Evolutionary conservation across 2,329 filamentous ascomycete species (phyloP), one percentile per base, ranked within the genome.

Genomic region (Zasmidium cellare): DNA sequence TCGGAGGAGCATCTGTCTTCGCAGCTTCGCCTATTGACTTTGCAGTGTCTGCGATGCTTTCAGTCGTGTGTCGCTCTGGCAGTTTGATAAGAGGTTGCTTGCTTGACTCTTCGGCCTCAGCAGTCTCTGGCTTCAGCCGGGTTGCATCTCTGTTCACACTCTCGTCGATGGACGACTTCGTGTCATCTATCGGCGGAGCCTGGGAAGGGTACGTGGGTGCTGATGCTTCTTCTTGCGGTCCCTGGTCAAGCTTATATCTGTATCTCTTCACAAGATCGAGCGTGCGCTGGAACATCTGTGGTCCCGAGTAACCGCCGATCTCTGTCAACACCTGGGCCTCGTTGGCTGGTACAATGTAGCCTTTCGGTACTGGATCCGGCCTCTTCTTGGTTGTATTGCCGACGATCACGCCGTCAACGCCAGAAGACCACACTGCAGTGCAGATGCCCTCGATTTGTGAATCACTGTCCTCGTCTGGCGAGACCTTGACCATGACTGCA

Each of bases 401-500:
- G 3, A 99, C 93, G 61, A 99, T 97, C 35, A 99, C 86, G 24
- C 94, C 94, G 67, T 97, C 92, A 1, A 97, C 92, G 6, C 92
- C 92, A 59, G 90, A 91, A 65, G 81, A 80, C 80, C 86, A 89
- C 12, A 96, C 87, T 0, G 92, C 92, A 66, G 92, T 85, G 60
- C 91, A 93, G 56, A 99, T 96, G 9, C 92, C 94, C 45, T 87
- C 83, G 60, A 99, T 85, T 72, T 99, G 92, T 56, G 86, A 80
- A 53, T 92, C 87, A 19, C 88, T 86, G 72, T 97, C 91, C 76
- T 97, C 94, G 67, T 99, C 94, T 0, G 94, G 94, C 58, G 91
- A 96, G 19, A 99, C 93, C 79, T 99, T 99, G 69, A 99, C 94
- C 91, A 99, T 96, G 57, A 99, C 91, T 57, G 81, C 86, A 0